Evolutionary conservation across 169 alveolate genomes (phyloP).

Genomic region (Besnoitia besnoiti): DNA sequence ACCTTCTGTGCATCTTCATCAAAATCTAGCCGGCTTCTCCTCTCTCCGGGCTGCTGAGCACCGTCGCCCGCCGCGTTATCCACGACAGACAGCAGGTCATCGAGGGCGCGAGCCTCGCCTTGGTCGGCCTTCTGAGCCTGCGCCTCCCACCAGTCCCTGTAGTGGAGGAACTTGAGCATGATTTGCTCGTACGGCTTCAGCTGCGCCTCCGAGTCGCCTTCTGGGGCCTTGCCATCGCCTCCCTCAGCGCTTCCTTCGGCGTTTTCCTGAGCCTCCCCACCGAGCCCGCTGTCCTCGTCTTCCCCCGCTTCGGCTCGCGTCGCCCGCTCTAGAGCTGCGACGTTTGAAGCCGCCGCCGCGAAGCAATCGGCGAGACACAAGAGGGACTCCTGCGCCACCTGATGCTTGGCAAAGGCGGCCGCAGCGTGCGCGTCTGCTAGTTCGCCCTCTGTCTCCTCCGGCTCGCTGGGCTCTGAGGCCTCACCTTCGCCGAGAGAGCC

Average conservation of each 20-base stretch:
- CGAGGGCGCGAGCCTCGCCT: not conserved
- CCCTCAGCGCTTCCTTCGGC: not conserved
- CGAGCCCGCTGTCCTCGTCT: not conserved
- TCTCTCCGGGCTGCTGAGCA: not conserved
- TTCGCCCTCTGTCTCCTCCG: not conserved
- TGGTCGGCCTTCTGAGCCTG: not conserved
- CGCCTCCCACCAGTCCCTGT: not conserved
- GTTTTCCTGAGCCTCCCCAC: not conserved
- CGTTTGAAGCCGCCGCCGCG: not conserved
- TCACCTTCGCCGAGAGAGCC: not conserved
- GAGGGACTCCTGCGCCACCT: not conserved
- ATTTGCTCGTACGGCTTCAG: constrained; percentile 15
- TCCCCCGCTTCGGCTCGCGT: not conserved
- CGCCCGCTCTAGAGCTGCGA: not conserved
- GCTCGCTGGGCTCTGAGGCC: not conserved
- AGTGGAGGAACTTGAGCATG: not conserved
- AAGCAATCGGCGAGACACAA: not conserved
- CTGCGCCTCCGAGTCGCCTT: not conserved
- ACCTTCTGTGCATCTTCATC: not conserved
- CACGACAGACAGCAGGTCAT: not conserved
- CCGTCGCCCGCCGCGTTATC: constrained; percentile 17
- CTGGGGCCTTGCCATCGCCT: not conserved
- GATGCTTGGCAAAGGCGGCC: not conserved
- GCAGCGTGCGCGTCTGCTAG: not conserved
- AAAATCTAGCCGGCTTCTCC: not conserved